These are phyloP conservation scores for Dendrocalamus sinicus DNA, from an alignment of 176 grass and related monocot species.

Conservation along the genomic window DNA sequence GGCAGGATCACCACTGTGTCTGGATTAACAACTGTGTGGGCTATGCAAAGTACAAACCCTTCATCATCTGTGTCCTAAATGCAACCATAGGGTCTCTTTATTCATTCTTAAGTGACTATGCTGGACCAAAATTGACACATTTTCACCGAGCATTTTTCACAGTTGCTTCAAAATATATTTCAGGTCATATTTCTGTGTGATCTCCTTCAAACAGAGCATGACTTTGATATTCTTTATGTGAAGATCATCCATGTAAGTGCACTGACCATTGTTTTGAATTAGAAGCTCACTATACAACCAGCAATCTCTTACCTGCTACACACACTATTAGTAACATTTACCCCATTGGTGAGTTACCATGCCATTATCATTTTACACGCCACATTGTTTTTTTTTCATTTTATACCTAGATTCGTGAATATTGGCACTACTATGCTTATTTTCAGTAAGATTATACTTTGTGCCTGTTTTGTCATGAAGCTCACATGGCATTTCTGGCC, in stretches of 20 bases:
- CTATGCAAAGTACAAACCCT: constrained; percentile 90
- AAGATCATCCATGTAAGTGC: constrained; percentile 81
- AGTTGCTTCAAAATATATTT: background rate
- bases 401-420: background rate
- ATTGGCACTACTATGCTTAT: background rate
- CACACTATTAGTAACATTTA: background rate
- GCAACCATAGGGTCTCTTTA: constrained; percentile 83
- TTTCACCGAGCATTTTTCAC: background rate
- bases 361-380: background rate
- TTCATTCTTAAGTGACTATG: constrained; percentile 58
- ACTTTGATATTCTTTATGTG: constrained; percentile 58
- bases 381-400: background rate
- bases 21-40: constrained; percentile 99
- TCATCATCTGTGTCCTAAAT: constrained; percentile 83
- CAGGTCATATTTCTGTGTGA: constrained; percentile 80
- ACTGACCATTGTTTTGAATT: constrained; percentile 21
- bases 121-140: background rate
- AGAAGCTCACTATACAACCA: background rate
- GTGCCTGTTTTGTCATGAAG: background rate
- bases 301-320: background rate
- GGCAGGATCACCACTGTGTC: constrained; percentile 95
- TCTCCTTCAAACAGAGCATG: constrained; percentile 63
- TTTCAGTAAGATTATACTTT: background rate
- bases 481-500: background rate
- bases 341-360: background rate